Percentiles rank a stretch among this genome's conserved stretches.
Evolutionary conservation across 23 red algal genomes (phyloP).

Genomic region (Gracilaria gracilis): DNA sequence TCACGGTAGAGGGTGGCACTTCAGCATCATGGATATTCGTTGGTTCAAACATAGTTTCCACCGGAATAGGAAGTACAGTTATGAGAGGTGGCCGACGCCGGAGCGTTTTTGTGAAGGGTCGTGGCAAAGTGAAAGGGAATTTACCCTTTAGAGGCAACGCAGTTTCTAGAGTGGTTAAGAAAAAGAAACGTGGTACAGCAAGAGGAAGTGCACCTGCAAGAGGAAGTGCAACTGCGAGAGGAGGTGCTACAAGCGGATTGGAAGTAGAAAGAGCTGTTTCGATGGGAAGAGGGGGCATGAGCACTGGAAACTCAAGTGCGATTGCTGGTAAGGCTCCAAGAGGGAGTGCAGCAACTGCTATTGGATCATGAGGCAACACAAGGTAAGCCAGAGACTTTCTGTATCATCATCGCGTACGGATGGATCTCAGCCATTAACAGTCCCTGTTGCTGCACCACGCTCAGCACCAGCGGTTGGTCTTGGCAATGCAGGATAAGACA

Average conservation of each 20-base stretch:
- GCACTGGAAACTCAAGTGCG: neutral
- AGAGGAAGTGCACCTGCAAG: too few species aligned
- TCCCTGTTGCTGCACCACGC: neutral
- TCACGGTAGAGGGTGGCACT: neutral
- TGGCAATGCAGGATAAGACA: neutral
- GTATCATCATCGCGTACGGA: neutral
- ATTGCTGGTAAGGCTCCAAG: neutral
- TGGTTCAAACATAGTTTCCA: neutral
- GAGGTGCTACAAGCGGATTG: neutral
- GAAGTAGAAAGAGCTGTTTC: neutral
- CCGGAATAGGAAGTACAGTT: slow-evolving; percentile 1
- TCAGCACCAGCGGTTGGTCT: too few species aligned
- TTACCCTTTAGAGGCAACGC: neutral
- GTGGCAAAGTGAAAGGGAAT: neutral
- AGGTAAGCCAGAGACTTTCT: neutral
- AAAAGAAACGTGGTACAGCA: neutral
- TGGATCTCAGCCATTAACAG: neutral
- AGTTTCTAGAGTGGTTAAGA: neutral
- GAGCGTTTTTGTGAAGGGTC: neutral
- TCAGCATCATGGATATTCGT: neutral
- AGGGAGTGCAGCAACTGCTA: neutral
- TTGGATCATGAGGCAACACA: neutral
- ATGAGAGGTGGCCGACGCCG: neutral
- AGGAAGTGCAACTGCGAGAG: too few species aligned
- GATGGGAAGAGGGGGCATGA: neutral